Percentiles rank a stretch among this genome's conserved stretches.
Evolutionary conservation across 208 protist genomes (phyloP).

Genomic region (Trypanosoma melophagium): DNA sequence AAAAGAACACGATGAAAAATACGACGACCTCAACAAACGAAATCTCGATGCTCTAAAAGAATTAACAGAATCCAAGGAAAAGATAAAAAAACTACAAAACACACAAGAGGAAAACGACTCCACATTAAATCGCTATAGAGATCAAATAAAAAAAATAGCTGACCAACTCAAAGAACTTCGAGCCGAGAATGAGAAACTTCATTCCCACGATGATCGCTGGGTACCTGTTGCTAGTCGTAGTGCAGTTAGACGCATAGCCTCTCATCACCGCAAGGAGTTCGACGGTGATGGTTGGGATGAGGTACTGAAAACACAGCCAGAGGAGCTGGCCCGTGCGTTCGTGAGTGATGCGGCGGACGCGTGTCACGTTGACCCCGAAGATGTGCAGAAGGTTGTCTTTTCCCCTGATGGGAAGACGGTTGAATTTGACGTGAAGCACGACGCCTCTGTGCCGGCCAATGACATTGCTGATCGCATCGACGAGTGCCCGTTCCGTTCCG

Average conservation of each 20-base stretch:
- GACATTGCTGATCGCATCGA: neutral
- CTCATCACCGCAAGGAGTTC: neutral
- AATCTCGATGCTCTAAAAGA: neutral
- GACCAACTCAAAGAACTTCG: constrained; percentile 27
- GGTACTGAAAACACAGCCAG: neutral
- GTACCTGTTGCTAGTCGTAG: neutral
- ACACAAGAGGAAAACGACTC: neutral
- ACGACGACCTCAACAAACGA: neutral
- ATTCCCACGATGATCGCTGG: neutral
- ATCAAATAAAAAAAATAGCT: neutral
- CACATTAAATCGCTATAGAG: neutral
- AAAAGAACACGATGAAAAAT: neutral
- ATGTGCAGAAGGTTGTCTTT: neutral
- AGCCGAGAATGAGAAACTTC: constrained; percentile 15
- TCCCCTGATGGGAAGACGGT: neutral
- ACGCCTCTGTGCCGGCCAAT: neutral
- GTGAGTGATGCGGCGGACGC: neutral
- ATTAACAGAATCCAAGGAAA: neutral
- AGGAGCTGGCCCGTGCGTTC: neutral
- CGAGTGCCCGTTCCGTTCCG: constrained; percentile 3
- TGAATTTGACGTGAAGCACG: neutral
- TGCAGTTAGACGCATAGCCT: neutral
- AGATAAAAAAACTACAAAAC: constrained; percentile 9
- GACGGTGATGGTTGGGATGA: neutral
- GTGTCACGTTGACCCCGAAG: neutral